Base-by-base conservation (phyloP, 495 filamentous ascomycete species). In the Neurospora hispaniola region DNA sequence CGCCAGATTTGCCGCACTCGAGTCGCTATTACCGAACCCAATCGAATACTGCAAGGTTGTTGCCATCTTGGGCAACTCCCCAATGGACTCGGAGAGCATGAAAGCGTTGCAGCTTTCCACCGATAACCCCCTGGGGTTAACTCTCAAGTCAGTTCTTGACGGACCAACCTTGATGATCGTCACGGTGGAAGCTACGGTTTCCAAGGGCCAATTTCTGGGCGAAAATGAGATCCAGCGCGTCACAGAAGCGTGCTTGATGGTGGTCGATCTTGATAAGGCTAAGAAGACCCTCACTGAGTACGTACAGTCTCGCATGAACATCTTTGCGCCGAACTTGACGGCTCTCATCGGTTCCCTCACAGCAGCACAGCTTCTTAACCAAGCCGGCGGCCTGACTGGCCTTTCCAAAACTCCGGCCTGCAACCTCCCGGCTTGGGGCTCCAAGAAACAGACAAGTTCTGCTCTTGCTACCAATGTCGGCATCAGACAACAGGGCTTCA, bases 41-140 rank as follows among this genome's bases (percentile, higher is more conserved):
- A 85, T 99, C 74, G 94, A 98, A 77, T 99, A 98, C 83, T 93
- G 96, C 16, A 97, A 97, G 82, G 93, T 93, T 2, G 96, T 98
- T 11, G 92, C 93, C 1, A 96, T 98, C 76, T 88, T 98, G 76
- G 90, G 92, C 76, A 98, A 99, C 84, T 93, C 93, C 12, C 94
- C 96, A 12, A 88, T 98, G 85, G 92, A 97, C 78, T 90, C 92
- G 72, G 87, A 88, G n/a, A 86, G 81, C 76, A 94, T 99, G 81
- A 95, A 93, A 79, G 81, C 86, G 3, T 83, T 97, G 43, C 87
- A 89, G 72, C 83, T 87, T 1, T 89, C 89, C 5, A 91, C 88
- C 35, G 88, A 95, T 73, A 97, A 98, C 80, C 84, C 91, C 40
- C 85, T 94, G 5, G 89, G 92, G 23, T 86, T 86, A 73, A 88